Evolutionary conservation across 2,329 filamentous ascomycete species (phyloP).

Genomic region (Orbilia ellipsospora): DNA sequence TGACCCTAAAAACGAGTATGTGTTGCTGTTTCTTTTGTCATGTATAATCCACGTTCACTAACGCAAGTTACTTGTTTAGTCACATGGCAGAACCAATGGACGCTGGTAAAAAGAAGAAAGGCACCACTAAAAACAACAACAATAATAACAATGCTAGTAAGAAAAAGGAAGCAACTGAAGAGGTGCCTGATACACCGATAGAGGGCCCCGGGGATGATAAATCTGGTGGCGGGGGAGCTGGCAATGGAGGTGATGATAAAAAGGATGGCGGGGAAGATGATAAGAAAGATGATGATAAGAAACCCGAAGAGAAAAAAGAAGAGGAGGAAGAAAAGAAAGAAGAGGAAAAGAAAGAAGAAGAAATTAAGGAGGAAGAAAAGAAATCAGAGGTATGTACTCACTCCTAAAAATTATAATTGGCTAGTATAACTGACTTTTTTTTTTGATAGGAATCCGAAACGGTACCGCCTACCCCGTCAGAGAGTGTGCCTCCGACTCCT

Average conservation of each 20-base stretch:
- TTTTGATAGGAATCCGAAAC: conserved; percentile 40
- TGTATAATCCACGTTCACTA: neutral
- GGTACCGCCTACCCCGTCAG: conserved; percentile 38
- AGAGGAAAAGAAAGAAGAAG: conserved; percentile 37
- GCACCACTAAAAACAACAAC: neutral
- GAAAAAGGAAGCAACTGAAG: conserved; percentile 17
- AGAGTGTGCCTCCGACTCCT: conserved; percentile 34
- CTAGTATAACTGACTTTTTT: conserved; percentile 16
- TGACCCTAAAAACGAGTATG: conserved; percentile 42
- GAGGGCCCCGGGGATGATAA: conserved; percentile 29
- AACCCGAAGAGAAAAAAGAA: conserved; percentile 16
- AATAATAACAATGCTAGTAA: conserved; percentile 5
- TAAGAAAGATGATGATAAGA: conserved; percentile 20
- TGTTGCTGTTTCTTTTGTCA: neutral
- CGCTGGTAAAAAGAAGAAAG: conserved; percentile 25
- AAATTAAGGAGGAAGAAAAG: conserved; percentile 10
- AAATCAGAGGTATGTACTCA: conserved; percentile 33
- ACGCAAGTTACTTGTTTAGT: conserved; percentile 4
- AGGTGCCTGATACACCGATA: conserved; percentile 34
- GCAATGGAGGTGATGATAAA: conserved; percentile 43
- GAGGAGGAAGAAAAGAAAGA: conserved; percentile 32
- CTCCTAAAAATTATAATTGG: neutral
- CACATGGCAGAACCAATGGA: conserved; percentile 50
- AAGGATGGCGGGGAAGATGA: conserved; percentile 39
- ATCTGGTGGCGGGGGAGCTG: conserved; percentile 32